These are phyloP conservation scores for Arthonia radiata DNA, from an alignment of 495 filamentous ascomycete genomes.

Conservation along the genomic window DNA sequence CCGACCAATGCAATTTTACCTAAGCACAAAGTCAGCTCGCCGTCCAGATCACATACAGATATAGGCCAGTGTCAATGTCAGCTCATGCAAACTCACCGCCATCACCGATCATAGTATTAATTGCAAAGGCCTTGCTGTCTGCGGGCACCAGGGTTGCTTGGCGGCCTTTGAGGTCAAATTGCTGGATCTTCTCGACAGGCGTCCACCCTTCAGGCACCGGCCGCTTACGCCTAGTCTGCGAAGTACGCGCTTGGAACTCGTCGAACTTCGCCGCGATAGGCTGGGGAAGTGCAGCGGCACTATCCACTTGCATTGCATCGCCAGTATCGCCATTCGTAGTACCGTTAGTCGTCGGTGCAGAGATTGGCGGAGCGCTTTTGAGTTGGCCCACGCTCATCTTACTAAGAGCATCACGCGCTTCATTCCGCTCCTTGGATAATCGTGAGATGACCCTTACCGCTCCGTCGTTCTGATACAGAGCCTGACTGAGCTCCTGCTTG, in stretches of 20 bases:
- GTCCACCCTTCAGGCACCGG: conserved; percentile 66
- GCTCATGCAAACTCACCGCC: too few relatives aligned
- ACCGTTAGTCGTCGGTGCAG: conserved; percentile 13
- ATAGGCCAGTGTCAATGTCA: too few relatives aligned
- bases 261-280: conserved; percentile 50
- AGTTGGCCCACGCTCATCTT: conserved; percentile 43
- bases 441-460: conserved; percentile 81
- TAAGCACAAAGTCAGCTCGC: too few relatives aligned
- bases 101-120: too few relatives aligned
- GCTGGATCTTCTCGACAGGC: conserved; percentile 41
- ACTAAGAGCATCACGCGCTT: conserved; percentile 77
- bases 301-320: conserved; percentile 83
- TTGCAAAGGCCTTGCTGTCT: too few relatives aligned
- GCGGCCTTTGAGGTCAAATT: conserved; percentile 32
- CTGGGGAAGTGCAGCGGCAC: conserved; percentile 41
- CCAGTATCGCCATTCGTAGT: conserved; percentile 26
- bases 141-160: conserved; percentile 41
- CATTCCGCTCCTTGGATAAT: conserved; percentile 68
- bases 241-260: conserved; percentile 3
- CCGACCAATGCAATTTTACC: conserved; percentile 56
- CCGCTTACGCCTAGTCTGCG: conserved; percentile 67
- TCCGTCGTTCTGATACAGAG: conserved; percentile 90
- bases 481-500: conserved; percentile 74
- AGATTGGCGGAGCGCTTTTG: background rate
- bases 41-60: too few relatives aligned